Conservation (phyloP, 371 early-diverging fungal genomes). For the Mortierella sp. region DNA sequence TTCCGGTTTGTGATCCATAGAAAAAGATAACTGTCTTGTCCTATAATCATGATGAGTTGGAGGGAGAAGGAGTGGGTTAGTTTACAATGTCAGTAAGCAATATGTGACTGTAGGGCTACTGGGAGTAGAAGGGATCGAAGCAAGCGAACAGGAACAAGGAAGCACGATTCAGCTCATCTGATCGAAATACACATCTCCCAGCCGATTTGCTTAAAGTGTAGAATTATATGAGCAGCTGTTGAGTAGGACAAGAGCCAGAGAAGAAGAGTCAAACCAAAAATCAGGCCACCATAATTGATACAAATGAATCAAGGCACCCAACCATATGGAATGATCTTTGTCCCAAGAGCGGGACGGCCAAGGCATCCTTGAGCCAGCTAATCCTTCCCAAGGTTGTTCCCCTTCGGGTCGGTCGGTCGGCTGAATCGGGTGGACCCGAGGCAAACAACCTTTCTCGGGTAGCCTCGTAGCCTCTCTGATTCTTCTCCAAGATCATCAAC, state of each 20-base stretch:
- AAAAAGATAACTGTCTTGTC: slow-evolving; percentile 82
- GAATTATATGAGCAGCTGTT: not conserved
- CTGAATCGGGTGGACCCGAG: slow-evolving; percentile 10
- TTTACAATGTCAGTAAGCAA: not conserved
- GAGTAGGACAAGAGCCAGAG: not conserved
- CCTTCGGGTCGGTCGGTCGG: slow-evolving; percentile 29
- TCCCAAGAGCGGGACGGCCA: not conserved
- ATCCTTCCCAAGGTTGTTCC: not conserved
- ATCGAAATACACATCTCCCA: too few relatives aligned
- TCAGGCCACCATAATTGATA: not conserved
- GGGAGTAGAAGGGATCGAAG: not conserved
- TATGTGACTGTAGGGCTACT: too few relatives aligned
- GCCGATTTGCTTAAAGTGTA: too few relatives aligned
- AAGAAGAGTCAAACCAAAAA: not conserved
- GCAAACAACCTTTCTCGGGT: not conserved
- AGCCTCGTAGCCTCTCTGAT: not conserved
- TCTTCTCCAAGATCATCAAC: not conserved
- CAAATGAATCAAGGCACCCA: not conserved
- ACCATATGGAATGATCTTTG: not conserved
- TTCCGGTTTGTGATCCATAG: slow-evolving; percentile 97
- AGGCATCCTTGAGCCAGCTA: not conserved
- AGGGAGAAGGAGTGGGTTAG: too few relatives aligned
- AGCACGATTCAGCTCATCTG: not conserved
- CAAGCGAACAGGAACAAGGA: not conserved
- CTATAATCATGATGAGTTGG: slow-evolving; percentile 42